A percentile compares a stretch with the other conserved stretches of the same genome.
Evolutionary conservation across 352 stramenopile species (phyloP).

Genomic region (Pythium brassicae): DNA sequence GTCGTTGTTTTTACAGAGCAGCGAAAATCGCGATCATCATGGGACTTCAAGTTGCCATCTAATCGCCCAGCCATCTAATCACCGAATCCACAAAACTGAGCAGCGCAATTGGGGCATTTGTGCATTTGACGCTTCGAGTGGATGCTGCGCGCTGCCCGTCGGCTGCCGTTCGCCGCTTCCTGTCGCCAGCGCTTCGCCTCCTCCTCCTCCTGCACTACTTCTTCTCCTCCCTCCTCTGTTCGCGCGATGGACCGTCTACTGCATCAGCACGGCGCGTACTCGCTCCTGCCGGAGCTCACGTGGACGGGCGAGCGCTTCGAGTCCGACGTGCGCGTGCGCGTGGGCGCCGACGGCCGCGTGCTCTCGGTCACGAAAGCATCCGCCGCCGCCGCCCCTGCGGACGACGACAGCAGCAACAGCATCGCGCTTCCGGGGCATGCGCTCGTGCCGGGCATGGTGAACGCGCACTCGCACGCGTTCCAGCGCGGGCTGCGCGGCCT

Average conservation of each 20-base stretch:
- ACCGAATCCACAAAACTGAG: conserved; percentile 7
- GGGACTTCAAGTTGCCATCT: neutral
- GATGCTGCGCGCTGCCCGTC: conserved; percentile 4
- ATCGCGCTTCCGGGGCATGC: conserved; percentile 40
- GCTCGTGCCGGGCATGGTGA: conserved; percentile 69
- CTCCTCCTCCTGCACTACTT: no score
- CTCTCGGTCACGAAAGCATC: conserved; percentile 25
- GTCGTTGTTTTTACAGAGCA: no score
- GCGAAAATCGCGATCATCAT: no score
- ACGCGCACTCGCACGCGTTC: conserved; percentile 80
- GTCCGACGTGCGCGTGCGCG: conserved; percentile 41
- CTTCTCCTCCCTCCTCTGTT: neutral
- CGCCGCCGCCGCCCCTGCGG: neutral
- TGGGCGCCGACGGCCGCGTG: conserved; percentile 47
- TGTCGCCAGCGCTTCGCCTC: neutral
- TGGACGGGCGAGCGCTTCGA: conserved; percentile 61
- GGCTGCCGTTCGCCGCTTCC: neutral
- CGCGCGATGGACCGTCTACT: conserved; percentile 20
- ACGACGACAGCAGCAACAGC: neutral
- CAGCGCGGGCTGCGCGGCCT: conserved; percentile 65
- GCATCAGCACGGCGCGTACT: conserved; percentile 27
- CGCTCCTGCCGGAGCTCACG: conserved; percentile 60
- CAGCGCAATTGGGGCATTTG: neutral
- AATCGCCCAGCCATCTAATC: conserved; percentile 11
- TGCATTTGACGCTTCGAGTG: neutral